Base-by-base conservation (phyloP, 2,329 filamentous ascomycete genomes). In the Graphilbum fragrans region DNA sequence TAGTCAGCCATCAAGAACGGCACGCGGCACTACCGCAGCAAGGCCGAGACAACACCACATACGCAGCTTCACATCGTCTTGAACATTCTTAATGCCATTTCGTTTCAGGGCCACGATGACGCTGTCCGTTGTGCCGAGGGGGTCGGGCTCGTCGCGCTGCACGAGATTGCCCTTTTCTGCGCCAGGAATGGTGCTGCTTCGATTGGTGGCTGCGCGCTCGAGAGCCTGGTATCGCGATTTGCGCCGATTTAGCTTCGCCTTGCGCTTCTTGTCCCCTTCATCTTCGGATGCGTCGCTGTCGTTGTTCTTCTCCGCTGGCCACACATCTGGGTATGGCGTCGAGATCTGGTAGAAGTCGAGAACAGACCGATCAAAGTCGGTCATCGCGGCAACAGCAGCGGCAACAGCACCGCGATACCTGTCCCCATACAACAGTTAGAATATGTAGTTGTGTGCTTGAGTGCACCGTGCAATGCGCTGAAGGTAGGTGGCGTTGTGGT, bases 101-200 rank as follows among this genome's bases (percentile, higher is more conserved):
- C 81, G 74, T 55, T 82, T 80, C 53, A 98, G 63, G 31, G 86
- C 77, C 52, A 80, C 73, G 41, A 95, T 79, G 8, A 98, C 88
- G 55, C 86, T 95, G 43, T 90, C 82, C 2, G 82, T 80, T 40
- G 78, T 79, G n/a, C 92, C 92, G 41, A 98, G 62, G 5, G 92
- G 87, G 62, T 98, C 92, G 2, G 86, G 76, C 59, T 98, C 93
- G 57, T 98, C 92, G 56, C 83, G 83, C 55, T 92, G 85, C 23
- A 94, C 84, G 46, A 90, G 63, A 52, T 80, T 92, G 49, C 84
- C 44, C 47, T 50, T 50, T 36, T 73, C 78, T 56, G 86, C 77
- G 5, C 82, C 82, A 1, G 77, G 73, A 17, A 85, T 62, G 38
- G 70, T 64, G 57, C 76, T 85, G 53, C 74, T 73, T 44, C 79